Percentiles rank a stretch among this genome's conserved stretches.
Conservation (phyloP, 257 asterid genomes). For the Mentha longifolia region DNA sequence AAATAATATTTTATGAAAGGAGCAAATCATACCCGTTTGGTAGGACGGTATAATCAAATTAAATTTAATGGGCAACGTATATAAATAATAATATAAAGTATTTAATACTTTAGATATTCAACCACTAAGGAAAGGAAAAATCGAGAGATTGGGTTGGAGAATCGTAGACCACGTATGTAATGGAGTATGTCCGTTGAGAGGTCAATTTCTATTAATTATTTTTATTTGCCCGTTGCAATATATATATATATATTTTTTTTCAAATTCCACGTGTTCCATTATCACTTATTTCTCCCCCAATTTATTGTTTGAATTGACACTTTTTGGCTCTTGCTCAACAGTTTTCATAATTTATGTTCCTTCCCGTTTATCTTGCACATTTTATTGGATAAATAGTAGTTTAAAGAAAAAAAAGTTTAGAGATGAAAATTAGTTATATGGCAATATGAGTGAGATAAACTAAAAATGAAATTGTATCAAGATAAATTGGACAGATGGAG, state of each 20-base stretch:
- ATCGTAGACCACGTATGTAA: conserved; percentile 35
- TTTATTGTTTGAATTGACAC: conserved; percentile 26
- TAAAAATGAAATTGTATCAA: too few relatives aligned
- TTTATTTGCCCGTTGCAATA: conserved; percentile 41
- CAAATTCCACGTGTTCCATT: conserved; percentile 34
- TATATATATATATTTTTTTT: conserved; percentile 16
- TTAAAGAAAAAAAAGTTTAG: too few relatives aligned
- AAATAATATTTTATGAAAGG: conserved; percentile 5
- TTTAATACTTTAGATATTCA: too few relatives aligned
- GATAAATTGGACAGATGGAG: too few relatives aligned
- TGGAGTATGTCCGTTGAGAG: conserved; percentile 50
- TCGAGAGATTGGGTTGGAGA: conserved; percentile 3
- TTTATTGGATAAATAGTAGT: too few relatives aligned
- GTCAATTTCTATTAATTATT: conserved; percentile 34
- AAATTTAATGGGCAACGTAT: neutral
- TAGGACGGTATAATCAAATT: conserved; percentile 25
- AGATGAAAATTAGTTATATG: too few relatives aligned
- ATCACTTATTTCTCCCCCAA: conserved; percentile 25
- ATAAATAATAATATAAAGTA: neutral
- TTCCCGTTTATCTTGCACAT: too few relatives aligned
- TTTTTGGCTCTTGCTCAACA: conserved; percentile 19
- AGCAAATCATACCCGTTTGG: conserved; percentile 27
- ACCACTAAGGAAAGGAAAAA: conserved; percentile 15
- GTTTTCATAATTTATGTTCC: neutral
- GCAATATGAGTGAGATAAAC: too few relatives aligned